These are phyloP conservation scores for Agaricus sinodeliciosus DNA, from an alignment of 768 basidiomycete species.

Conservation along the genomic window DNA sequence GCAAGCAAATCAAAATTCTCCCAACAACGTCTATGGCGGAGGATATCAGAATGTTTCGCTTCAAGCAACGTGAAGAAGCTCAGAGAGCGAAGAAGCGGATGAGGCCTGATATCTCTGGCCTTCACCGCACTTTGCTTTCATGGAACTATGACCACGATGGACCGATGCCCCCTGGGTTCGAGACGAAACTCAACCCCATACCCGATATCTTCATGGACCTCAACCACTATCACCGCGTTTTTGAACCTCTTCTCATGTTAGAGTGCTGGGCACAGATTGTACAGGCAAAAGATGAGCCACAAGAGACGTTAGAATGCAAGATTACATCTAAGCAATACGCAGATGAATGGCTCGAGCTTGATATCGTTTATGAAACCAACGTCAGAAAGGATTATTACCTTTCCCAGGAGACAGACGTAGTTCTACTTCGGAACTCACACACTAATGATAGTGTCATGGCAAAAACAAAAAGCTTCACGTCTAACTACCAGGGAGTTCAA, in stretches of 20 bases:
- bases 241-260: constrained; percentile 79
- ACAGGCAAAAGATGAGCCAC: constrained; percentile 65
- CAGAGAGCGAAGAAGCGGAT: constrained; percentile 61
- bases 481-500: constrained; percentile 38
- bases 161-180: constrained; percentile 52
- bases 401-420: constrained; percentile 70
- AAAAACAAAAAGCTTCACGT: constrained; percentile 41
- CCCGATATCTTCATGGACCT: constrained; percentile 63
- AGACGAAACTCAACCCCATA: constrained; percentile 33
- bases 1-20: constrained; percentile 58
- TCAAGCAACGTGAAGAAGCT: constrained; percentile 53
- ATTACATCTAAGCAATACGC: constrained; percentile 64
- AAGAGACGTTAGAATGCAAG: constrained; percentile 50
- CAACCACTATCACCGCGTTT: constrained; percentile 62
- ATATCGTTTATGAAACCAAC: constrained; percentile 50
- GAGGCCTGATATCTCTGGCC: constrained; percentile 73
- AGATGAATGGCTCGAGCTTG: constrained; percentile 82
- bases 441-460: constrained; percentile 55
- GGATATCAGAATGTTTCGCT: constrained; percentile 41
- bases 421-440: constrained; percentile 64
- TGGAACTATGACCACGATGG: constrained; percentile 80
- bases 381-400: constrained; percentile 69
- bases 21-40: constrained; percentile 39
- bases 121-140: constrained; percentile 73
- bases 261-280: constrained; percentile 90